A percentile compares a stretch with the other conserved stretches of the same genome.
Evolutionary conservation across 2,329 filamentous ascomycete species (phyloP).

Genomic region (Didymella arachidicola): DNA sequence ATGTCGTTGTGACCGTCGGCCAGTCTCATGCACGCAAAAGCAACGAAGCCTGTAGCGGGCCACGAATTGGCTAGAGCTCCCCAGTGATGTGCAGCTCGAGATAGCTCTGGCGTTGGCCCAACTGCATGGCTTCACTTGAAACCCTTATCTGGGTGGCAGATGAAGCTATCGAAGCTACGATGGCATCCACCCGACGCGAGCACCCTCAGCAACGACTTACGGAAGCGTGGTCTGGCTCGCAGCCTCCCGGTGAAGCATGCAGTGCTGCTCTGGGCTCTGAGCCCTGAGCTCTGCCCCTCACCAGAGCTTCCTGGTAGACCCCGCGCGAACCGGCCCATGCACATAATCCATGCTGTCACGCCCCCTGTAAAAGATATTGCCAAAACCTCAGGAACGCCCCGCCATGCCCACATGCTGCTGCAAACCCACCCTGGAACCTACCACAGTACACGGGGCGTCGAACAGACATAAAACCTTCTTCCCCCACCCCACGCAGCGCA

Average conservation of each 20-base stretch:
- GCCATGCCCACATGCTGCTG: constrained; percentile 18
- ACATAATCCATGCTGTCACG: constrained; percentile 15
- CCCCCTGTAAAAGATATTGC: constrained; percentile 27
- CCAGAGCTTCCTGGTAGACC: constrained; percentile 19
- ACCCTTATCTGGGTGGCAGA: constrained; percentile 14
- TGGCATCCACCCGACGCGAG: constrained; percentile 9
- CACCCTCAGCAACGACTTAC: constrained; percentile 6
- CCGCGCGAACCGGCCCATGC: constrained; percentile 4
- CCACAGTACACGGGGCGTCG: constrained; percentile 16
- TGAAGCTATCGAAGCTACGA: constrained; percentile 8
- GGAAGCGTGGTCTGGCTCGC: constrained; percentile 2
- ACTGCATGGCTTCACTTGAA: constrained; percentile 4
- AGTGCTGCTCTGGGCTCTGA: constrained; percentile 6
- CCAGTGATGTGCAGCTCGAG: constrained; percentile 16
- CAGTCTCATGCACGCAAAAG: constrained; percentile 33
- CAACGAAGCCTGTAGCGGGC: constrained; percentile 34
- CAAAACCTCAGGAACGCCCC: constrained; percentile 23
- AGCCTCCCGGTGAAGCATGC: constrained; percentile 16
- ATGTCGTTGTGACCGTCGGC: constrained; percentile 29
- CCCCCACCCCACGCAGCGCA: constrained; percentile 35
- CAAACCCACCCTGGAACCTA: constrained; percentile 11
- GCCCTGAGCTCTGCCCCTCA: constrained; percentile 16
- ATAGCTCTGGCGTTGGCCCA: constrained; percentile 9
- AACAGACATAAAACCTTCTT: constrained; percentile 30
- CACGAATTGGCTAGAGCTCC: constrained; percentile 39